Evolutionary conservation across 331 rosid species (phyloP).

Genomic region (Prunus yedoensis): DNA sequence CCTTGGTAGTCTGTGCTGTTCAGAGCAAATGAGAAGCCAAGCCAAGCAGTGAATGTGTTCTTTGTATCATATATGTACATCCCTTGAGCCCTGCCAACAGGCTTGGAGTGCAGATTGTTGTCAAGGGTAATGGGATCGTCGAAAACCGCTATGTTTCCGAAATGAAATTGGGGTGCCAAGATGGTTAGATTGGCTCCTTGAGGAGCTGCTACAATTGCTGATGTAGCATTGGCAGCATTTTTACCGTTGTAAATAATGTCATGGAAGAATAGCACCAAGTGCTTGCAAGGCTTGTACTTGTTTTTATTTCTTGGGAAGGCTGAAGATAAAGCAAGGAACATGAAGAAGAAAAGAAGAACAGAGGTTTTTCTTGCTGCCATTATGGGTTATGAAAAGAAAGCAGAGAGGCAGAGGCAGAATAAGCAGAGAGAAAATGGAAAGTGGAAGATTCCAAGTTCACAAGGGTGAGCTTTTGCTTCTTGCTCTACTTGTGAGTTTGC

Average conservation of each 20-base stretch:
- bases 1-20: slow-evolving; percentile 51
- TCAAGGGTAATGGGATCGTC: slow-evolving; percentile 73
- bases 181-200: slow-evolving; percentile 55
- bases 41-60: slow-evolving; percentile 66
- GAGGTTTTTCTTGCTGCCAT: slow-evolving; percentile 32
- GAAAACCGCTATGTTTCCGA: slow-evolving; percentile 59
- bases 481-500: neutral
- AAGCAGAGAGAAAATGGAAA: neutral
- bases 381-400: neutral
- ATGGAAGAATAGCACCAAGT: slow-evolving; percentile 51
- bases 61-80: slow-evolving; percentile 62
- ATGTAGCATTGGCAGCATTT: slow-evolving; percentile 58
- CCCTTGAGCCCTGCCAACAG: slow-evolving; percentile 75
- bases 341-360: slow-evolving; percentile 21
- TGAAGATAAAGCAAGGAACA: slow-evolving; percentile 22
- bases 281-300: slow-evolving; percentile 48
- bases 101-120: slow-evolving; percentile 57
- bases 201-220: slow-evolving; percentile 72
- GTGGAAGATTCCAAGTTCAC: neutral
- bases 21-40: slow-evolving; percentile 58
- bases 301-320: slow-evolving; percentile 25
- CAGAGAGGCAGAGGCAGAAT: no score
- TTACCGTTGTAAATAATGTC: slow-evolving; percentile 60
- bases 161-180: slow-evolving; percentile 47
- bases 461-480: neutral